Evolutionary conservation across 2,329 filamentous ascomycete species (phyloP).

Genomic region (Ceratocystiopsis sp.): DNA sequence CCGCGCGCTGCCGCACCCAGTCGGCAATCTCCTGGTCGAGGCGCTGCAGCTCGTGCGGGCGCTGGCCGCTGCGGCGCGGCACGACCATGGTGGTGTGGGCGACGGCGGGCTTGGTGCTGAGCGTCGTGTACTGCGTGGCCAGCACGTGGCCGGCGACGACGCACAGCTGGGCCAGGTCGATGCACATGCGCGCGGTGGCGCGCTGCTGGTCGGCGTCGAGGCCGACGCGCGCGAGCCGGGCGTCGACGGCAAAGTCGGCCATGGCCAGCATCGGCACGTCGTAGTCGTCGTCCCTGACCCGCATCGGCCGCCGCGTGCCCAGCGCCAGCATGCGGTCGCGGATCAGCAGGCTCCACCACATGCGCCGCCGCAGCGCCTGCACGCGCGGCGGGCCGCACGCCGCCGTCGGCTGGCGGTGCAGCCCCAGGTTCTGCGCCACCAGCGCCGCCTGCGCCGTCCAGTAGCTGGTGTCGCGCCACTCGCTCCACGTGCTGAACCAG

Average conservation of each 20-base stretch:
- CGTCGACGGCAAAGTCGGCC: slow-evolving; percentile 40
- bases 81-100: slow-evolving; percentile 1
- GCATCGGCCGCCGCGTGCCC: slow-evolving; percentile 49
- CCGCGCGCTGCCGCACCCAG: background rate
- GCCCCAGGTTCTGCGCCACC: slow-evolving; percentile 49
- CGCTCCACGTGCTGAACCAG: slow-evolving; percentile 53
- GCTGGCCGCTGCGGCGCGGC: background rate
- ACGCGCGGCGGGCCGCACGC: slow-evolving; percentile 37
- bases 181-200: slow-evolving; percentile 32
- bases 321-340: slow-evolving; percentile 49
- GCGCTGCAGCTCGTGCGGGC: background rate
- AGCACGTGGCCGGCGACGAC: slow-evolving; percentile 49
- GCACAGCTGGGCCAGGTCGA: slow-evolving; percentile 49
- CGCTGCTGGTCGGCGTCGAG: background rate
- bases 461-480: slow-evolving; percentile 56
- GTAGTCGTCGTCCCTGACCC: slow-evolving; percentile 49
- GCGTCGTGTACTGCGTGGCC: slow-evolving; percentile 37
- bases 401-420: slow-evolving; percentile 48
- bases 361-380: slow-evolving; percentile 47
- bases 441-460: slow-evolving; percentile 56
- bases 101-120: background rate
- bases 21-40: slow-evolving; percentile 1
- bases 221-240: background rate
- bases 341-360: slow-evolving; percentile 57
- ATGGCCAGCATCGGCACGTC: slow-evolving; percentile 49